Base-by-base conservation (phyloP, 805 yeast species). In the Myxozyma kluyveri region DNA sequence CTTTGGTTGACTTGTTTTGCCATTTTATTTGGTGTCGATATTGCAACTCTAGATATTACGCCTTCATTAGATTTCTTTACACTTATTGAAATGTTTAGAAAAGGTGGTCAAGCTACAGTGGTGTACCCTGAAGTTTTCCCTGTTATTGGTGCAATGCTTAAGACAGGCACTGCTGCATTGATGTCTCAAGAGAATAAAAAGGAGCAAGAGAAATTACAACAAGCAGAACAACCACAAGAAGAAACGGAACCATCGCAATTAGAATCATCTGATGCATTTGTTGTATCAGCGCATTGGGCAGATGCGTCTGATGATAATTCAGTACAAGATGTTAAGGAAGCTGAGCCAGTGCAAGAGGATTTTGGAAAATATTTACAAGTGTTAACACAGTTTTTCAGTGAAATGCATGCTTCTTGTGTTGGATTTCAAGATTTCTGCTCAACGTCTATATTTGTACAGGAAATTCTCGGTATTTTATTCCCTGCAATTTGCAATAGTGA, bases 1-100 rank as follows among this genome's bases (percentile, higher is more conserved):
- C 64, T 82, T 3, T 60, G 65, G 66, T 57, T 59, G 3, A 53
- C 59, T 7, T 47, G 61, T 6, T 37, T 60, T 17, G 62, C 57
- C 1, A 47, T 63, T 24, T 32, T 59, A 7, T 71, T 78, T 60
- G 63, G 75, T 46, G 75, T 80, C 4, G 69, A 76, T 14, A 72
- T 79, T 17, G 61, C 57, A 10, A 42, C 43, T 3, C 35, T 57
- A n/a, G 59, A 56, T 12, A 47, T 57, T 21, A 23, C 39, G n/a
- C 14, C 24, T 14, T 27, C 54, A 10, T 23, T 56, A 6, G 61
- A 57, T 39, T 32, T 56, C n/a, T 56, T 50, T 45, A 48, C 47
- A 32, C 46, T 56, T 3, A 45, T 57, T 10, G 60, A 56, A 36
- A 56, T 49, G 48, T 51, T 54, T 27, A 21, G 60, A 21, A 47